Percentiles rank a stretch among this genome's conserved stretches.
These are phyloP conservation scores for Striga hermonthica DNA, from an alignment of 305 asterid genomes.

Conservation along the genomic window DNA sequence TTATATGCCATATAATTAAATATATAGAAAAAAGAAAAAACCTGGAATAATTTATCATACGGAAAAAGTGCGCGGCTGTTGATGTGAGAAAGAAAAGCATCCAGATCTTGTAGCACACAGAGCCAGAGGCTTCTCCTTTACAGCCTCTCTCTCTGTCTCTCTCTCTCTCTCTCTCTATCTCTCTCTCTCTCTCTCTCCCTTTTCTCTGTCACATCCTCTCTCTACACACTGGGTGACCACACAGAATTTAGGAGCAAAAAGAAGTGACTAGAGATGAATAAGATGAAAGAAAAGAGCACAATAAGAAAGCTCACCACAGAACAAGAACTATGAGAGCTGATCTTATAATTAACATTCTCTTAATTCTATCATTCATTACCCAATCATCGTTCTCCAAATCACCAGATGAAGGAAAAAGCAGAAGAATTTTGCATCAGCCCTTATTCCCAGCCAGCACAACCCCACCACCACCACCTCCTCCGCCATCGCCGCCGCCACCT, in stretches of 20 bases:
- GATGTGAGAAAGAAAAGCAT: constrained; percentile 32
- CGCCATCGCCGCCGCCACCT: constrained; percentile 36
- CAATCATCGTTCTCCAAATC: not conserved
- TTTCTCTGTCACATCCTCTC: constrained; percentile 22
- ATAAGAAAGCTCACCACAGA: constrained; percentile 25
- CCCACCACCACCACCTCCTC: constrained; percentile 50
- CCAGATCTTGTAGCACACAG: constrained; percentile 43
- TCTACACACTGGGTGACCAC: constrained; percentile 19
- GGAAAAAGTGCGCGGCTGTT: constrained; percentile 29
- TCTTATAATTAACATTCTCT: constrained; percentile 36
- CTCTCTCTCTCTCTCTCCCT: constrained; percentile 23
- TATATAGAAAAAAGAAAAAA: constrained; percentile 15
- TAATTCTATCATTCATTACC: constrained; percentile 32
- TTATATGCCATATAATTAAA: not conserved
- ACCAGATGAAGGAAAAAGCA: constrained; percentile 31
- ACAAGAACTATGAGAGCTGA: constrained; percentile 48
- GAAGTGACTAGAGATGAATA: constrained; percentile 47
- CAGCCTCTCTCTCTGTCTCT: constrained; percentile 19
- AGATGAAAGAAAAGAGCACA: constrained; percentile 39
- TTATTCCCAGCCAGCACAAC: constrained; percentile 55
- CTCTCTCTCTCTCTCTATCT: constrained; percentile 22
- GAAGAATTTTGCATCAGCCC: constrained; percentile 88
- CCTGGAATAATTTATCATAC: not conserved
- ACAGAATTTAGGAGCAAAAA: constrained; percentile 29
- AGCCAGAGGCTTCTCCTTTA: constrained; percentile 43